Conservation (phyloP, 202 grass and related monocot genomes). For the Saccharum hybrid region DNA sequence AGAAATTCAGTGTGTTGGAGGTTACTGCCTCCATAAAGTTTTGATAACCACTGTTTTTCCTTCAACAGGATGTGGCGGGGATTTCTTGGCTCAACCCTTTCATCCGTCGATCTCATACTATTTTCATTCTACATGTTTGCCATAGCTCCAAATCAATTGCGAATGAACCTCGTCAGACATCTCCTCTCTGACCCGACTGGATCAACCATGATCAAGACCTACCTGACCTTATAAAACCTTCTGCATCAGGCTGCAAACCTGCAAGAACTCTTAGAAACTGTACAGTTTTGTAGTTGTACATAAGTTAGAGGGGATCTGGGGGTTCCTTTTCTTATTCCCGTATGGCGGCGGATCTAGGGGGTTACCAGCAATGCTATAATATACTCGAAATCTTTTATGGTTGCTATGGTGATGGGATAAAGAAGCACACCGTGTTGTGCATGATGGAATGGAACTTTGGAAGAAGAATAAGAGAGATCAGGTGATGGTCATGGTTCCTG, state of each 20-base stretch:
- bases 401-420: neutral
- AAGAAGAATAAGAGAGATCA: conserved; percentile 24
- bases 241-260: neutral
- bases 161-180: conserved; percentile 88
- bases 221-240: conserved; percentile 67
- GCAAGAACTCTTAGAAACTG: conserved; percentile 41
- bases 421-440: conserved; percentile 17
- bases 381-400: neutral
- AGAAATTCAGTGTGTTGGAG: neutral
- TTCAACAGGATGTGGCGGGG: conserved; percentile 92
- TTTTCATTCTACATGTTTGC: conserved; percentile 99
- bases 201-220: conserved; percentile 83
- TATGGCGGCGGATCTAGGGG: neutral
- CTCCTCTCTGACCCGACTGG: conserved; percentile 80
- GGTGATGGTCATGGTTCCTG: conserved; percentile 8
- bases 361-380: neutral
- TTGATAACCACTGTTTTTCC: neutral
- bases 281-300: conserved; percentile 76
- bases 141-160: conserved; percentile 79
- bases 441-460: neutral
- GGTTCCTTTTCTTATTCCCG: neutral
- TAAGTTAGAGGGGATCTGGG: conserved; percentile 44
- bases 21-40: neutral
- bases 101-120: conserved; percentile 78
- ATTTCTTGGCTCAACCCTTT: conserved; percentile 90